A percentile compares a stretch with the other conserved stretches of the same genome.
Evolutionary conservation across 2,329 filamentous ascomycete species (phyloP).

Genomic region (Albifimbria verrucaria): DNA sequence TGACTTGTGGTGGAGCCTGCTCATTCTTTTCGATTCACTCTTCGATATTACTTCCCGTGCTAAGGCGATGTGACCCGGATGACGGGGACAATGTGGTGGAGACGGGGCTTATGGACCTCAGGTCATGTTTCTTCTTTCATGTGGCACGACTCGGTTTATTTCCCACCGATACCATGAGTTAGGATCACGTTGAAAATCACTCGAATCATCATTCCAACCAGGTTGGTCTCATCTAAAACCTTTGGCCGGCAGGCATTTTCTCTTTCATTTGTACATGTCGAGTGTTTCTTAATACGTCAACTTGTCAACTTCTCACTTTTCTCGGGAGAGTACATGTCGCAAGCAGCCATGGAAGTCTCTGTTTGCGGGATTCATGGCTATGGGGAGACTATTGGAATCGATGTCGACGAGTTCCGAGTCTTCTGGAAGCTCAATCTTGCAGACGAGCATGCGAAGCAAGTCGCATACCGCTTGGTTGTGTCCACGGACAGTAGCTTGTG

Average conservation of each 20-base stretch:
- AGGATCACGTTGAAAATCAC: not conserved
- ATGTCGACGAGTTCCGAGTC: conserved; percentile 32
- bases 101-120: too few species aligned
- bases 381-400: conserved; percentile 34
- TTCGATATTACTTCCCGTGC: too few species aligned
- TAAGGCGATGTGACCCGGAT: too few species aligned
- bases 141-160: not conserved
- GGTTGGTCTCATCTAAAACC: too few species aligned
- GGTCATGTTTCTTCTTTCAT: not conserved
- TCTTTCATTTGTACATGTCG: too few species aligned
- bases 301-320: not conserved
- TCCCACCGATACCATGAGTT: not conserved
- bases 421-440: conserved; percentile 28
- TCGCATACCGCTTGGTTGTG: conserved; percentile 22
- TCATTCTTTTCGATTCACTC: too few species aligned
- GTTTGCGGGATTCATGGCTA: conserved; percentile 36
- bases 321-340: not conserved
- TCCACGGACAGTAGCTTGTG: conserved; percentile 1
- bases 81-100: too few species aligned
- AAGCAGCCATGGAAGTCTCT: conserved; percentile 20
- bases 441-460: conserved; percentile 25
- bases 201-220: too few species aligned
- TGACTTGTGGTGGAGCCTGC: too few species aligned
- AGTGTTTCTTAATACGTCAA: too few species aligned
- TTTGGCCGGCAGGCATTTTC: too few species aligned